A percentile compares a stretch with the other conserved stretches of the same genome.
phyloP scores from a whole-genome alignment of 2,329 filamentous ascomycete genomes.

The Coniosporium tulheliwenetii region DNA sequence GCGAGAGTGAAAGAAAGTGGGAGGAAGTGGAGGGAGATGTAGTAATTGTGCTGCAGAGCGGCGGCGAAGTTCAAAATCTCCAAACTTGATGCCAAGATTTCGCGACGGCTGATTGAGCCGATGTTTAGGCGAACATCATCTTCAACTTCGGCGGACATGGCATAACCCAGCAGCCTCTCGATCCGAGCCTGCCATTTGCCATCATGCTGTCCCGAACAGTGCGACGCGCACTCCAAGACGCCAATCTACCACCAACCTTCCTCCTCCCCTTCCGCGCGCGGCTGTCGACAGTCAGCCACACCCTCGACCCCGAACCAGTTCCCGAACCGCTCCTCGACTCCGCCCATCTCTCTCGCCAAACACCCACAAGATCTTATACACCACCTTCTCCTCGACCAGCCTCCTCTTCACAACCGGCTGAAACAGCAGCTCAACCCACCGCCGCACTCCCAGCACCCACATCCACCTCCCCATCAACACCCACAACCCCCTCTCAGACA shows the following conservation, averaged over 20 bases:
- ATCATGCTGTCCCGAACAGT: slow-evolving; percentile 36
- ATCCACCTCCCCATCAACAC: slow-evolving; percentile 15
- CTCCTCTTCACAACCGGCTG: slow-evolving; percentile 7
- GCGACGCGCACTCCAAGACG: slow-evolving; percentile 46
- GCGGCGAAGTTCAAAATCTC: too few relatives aligned
- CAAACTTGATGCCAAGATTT: too few relatives aligned
- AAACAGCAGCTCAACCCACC: slow-evolving; percentile 3
- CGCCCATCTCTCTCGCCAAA: slow-evolving; percentile 17
- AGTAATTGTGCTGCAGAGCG: slow-evolving; percentile 5
- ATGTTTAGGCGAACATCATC: too few relatives aligned
- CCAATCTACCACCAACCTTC: slow-evolving; percentile 32
- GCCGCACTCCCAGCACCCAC: slow-evolving; percentile 7
- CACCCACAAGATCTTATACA: slow-evolving; percentile 1
- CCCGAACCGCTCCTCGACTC: slow-evolving; percentile 31
- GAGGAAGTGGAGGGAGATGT: slow-evolving; percentile 4
- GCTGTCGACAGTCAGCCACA: slow-evolving; percentile 25
- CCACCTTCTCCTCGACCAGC: slow-evolving; percentile 1
- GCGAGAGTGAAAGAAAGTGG: too few relatives aligned
- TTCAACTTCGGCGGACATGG: too few relatives aligned
- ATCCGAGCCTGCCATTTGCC: background rate
- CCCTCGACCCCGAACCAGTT: slow-evolving; percentile 19
- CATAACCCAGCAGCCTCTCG: too few relatives aligned
- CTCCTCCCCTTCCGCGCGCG: slow-evolving; percentile 35
- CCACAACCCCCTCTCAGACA: slow-evolving; percentile 33
- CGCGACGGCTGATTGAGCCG: too few relatives aligned